Conservation (phyloP, 441 rosid species). For the Arabidopsis lyrata region DNA sequence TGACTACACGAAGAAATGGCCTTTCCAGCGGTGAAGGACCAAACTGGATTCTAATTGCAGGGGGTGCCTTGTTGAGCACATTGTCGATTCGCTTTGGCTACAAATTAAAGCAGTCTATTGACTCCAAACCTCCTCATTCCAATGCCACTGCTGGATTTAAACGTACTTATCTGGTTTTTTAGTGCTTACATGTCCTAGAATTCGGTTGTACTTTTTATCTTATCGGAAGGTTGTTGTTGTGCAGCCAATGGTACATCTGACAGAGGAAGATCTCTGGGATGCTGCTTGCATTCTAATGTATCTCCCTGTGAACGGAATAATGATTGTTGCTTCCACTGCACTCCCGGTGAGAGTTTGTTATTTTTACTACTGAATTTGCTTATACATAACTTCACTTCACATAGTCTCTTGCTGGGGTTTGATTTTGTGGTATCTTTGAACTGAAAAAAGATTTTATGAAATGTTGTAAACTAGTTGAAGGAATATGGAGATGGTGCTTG, state of each 20-base stretch:
- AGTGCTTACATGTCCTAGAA: background rate
- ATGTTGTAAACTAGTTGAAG: constrained; percentile 1
- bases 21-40: constrained; percentile 66
- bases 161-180: constrained; percentile 41
- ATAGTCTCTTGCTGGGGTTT: constrained; percentile 6
- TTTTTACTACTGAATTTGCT: constrained; percentile 8
- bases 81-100: constrained; percentile 85
- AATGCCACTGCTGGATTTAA: constrained; percentile 50
- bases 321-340: constrained; percentile 67
- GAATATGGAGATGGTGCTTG: constrained; percentile 4
- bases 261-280: constrained; percentile 40
- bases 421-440: background rate
- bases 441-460: background rate
- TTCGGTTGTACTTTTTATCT: background rate
- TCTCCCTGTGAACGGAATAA: constrained; percentile 63
- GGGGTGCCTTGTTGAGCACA: constrained; percentile 93
- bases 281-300: constrained; percentile 60
- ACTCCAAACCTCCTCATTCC: constrained; percentile 59
- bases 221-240: constrained; percentile 21
- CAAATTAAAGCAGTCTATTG: constrained; percentile 81
- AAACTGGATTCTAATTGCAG: constrained; percentile 90
- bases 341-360: constrained; percentile 58
- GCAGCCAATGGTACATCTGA: constrained; percentile 67
- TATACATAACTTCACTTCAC: constrained; percentile 3
- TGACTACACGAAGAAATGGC: constrained; percentile 62